phyloP scores from a whole-genome alignment of 768 basidiomycete species.

The Pleurotus cornucopiae region DNA sequence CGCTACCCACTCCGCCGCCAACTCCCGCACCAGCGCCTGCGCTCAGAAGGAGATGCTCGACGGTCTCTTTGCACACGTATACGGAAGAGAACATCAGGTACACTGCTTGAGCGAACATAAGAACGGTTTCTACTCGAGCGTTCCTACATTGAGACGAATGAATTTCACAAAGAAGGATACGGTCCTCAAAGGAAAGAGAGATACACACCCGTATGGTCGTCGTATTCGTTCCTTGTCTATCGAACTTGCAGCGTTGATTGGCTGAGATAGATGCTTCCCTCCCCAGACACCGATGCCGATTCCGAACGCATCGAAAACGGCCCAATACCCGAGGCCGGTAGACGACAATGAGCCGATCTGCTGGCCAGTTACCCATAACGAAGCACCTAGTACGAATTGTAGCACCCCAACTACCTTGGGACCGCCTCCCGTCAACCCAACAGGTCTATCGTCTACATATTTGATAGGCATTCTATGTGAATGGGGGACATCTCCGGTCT shows the following conservation, averaged over 20 bases:
- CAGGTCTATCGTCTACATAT: neutral
- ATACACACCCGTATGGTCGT: conserved; percentile 49
- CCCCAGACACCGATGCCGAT: conserved; percentile 49
- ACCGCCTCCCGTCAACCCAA: conserved; percentile 7
- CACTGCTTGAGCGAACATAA: conserved; percentile 86
- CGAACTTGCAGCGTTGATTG: conserved; percentile 14
- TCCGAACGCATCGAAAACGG: conserved; percentile 92
- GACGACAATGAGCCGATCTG: conserved; percentile 80
- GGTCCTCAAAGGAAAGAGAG: neutral
- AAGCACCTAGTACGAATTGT: conserved; percentile 66
- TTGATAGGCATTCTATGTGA: neutral
- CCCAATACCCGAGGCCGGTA: conserved; percentile 93
- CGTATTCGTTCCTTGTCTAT: conserved; percentile 41
- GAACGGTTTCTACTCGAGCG: conserved; percentile 62
- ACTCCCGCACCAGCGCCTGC: conserved; percentile 39
- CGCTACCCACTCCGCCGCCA: conserved; percentile 28
- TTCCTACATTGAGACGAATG: conserved; percentile 35
- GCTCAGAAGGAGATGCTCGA: conserved; percentile 85
- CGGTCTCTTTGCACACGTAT: conserved; percentile 95
- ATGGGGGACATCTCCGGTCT: neutral
- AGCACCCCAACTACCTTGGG: conserved; percentile 22
- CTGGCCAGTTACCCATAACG: conserved; percentile 88
- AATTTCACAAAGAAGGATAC: neutral
- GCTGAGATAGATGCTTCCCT: conserved; percentile 29
- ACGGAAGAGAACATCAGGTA: conserved; percentile 93